These are phyloP conservation scores for Candida easanensis DNA, from an alignment of 805 yeast species.

Conservation along the genomic window DNA sequence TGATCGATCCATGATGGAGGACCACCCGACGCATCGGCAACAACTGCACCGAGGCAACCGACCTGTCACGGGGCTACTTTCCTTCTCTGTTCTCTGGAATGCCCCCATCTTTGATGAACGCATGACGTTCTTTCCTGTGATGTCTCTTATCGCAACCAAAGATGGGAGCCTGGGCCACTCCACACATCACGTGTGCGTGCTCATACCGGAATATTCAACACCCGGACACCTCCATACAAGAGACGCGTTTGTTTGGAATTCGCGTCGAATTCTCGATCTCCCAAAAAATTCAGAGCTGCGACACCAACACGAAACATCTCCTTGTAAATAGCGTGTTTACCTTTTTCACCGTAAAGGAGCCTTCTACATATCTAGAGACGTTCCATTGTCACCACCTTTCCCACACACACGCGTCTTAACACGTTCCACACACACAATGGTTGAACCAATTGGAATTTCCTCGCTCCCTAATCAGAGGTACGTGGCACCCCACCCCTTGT, in stretches of 20 bases:
- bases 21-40: no score
- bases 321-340: neutral
- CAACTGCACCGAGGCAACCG: no score
- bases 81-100: no score
- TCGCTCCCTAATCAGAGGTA: conserved; percentile 31
- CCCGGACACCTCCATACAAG: conserved; percentile 8
- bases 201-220: neutral
- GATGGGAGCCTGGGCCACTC: no score
- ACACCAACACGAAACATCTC: conserved; percentile 5
- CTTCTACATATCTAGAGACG: neutral
- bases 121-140: no score
- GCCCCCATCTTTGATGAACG: no score
- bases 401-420: neutral
- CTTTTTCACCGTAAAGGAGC: no score
- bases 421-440: conserved; percentile 17
- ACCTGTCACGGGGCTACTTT: no score
- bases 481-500: conserved; percentile 16
- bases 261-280: conserved; percentile 2
- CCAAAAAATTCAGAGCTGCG: conserved; percentile 13
- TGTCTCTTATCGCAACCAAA: no score
- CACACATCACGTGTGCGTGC: no score
- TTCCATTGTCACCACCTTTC: no score
- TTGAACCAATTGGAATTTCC: conserved; percentile 29
- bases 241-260: conserved; percentile 3
- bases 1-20: no score